Conservation (phyloP, 768 basidiomycete genomes). For the Pulveroboletus sp. region DNA sequence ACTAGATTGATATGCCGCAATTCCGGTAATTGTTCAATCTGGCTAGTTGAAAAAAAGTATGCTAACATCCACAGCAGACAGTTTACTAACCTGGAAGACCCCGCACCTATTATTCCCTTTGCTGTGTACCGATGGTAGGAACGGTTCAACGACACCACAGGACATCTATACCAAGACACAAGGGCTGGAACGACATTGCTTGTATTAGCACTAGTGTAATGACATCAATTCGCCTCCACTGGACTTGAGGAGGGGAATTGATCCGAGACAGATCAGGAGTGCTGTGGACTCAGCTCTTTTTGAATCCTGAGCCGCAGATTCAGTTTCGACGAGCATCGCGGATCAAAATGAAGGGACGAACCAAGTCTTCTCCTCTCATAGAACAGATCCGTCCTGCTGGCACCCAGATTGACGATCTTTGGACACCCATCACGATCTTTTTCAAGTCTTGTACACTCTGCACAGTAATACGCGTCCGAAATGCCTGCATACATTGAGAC, state of each 20-base stretch:
- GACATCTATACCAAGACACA: conserved; percentile 4
- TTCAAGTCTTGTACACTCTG: conserved; percentile 93
- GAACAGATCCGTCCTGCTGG: conserved; percentile 87
- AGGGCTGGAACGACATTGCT: not conserved
- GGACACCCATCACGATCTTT: conserved; percentile 98
- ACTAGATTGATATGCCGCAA: conserved; percentile 66
- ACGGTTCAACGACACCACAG: not conserved
- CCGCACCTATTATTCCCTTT: conserved; percentile 59
- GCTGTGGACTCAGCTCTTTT: conserved; percentile 28
- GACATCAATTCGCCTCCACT: not conserved
- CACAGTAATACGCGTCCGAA: conserved; percentile 98
- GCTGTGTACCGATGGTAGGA: conserved; percentile 48
- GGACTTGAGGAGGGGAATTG: not conserved
- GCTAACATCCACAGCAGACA: conserved; percentile 34
- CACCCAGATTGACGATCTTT: conserved; percentile 96
- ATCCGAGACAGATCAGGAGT: not conserved
- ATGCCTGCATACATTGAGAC: conserved; percentile 56
- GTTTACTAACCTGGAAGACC: conserved; percentile 56
- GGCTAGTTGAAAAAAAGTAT: not conserved
- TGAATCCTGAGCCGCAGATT: conserved; percentile 22
- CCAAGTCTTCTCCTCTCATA: conserved; percentile 86
- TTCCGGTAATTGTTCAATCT: conserved; percentile 51
- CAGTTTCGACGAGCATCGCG: not conserved
- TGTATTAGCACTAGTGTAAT: conserved; percentile 6
- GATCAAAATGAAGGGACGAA: conserved; percentile 29